Evolutionary conservation across 306 rosid genomes (phyloP).

Genomic region (Trifolium fragiferum): DNA sequence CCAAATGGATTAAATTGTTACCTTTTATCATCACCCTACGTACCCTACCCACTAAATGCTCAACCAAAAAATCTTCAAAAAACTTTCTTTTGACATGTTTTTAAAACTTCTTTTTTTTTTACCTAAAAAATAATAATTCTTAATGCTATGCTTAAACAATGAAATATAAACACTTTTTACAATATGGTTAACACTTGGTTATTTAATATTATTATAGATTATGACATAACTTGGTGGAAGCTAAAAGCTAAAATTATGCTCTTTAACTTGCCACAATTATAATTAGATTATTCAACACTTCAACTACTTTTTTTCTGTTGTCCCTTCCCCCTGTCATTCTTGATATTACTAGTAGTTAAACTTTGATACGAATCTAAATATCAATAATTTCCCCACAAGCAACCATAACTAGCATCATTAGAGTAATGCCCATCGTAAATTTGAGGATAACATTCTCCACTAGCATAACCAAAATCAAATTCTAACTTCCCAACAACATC

Average conservation of each 20-base stretch:
- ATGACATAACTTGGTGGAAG: background rate
- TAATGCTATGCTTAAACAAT: background rate
- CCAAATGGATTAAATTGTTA: no score
- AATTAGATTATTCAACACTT: slow-evolving; percentile 14
- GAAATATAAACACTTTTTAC: background rate
- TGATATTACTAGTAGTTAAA: slow-evolving; percentile 14
- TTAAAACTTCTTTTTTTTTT: background rate
- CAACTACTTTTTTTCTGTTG: slow-evolving; percentile 9
- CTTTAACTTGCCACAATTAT: slow-evolving; percentile 10
- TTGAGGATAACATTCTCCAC: slow-evolving; percentile 48
- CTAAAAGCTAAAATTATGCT: background rate
- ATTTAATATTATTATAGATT: background rate
- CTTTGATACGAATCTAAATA: slow-evolving; percentile 28
- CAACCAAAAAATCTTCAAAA: background rate
- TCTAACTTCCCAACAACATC: slow-evolving; percentile 48
- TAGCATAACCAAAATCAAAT: slow-evolving; percentile 41
- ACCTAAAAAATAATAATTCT: no score
- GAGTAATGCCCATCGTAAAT: slow-evolving; percentile 33
- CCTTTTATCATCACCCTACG: no score
- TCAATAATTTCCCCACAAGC: slow-evolving; percentile 53
- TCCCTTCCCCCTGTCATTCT: background rate
- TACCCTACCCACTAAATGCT: no score
- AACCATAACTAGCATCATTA: slow-evolving; percentile 46
- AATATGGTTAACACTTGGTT: background rate
- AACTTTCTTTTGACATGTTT: background rate